phyloP scores from a whole-genome alignment of 768 basidiomycete species.

The Favolaschia claudopus region DNA sequence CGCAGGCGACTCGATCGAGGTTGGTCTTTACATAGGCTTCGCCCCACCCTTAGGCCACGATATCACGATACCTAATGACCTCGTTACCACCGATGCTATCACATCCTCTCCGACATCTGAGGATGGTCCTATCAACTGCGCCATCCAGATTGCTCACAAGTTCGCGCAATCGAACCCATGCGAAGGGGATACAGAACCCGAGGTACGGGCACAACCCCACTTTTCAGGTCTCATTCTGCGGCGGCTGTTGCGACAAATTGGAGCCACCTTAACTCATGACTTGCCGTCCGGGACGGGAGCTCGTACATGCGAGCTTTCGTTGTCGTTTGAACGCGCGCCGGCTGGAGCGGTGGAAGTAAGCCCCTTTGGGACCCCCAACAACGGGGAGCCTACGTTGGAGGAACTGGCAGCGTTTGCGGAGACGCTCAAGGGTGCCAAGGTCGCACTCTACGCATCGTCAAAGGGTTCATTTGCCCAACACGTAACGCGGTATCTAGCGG shows the following conservation, averaged over 20 bases:
- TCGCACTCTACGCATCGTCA: slow-evolving; percentile 85
- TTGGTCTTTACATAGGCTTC: slow-evolving; percentile 73
- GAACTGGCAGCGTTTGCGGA: slow-evolving; percentile 84
- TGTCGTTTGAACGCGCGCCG: slow-evolving; percentile 69
- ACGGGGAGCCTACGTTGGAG: slow-evolving; percentile 79
- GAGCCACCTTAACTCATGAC: slow-evolving; percentile 55
- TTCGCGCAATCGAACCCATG: slow-evolving; percentile 36
- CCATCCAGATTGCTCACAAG: slow-evolving; percentile 59
- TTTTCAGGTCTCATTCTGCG: slow-evolving; percentile 62
- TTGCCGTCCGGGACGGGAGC: slow-evolving; percentile 56
- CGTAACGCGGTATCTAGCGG: slow-evolving; percentile 89
- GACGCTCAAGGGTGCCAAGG: slow-evolving; percentile 82
- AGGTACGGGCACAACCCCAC: slow-evolving; percentile 50
- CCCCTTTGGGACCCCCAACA: slow-evolving; percentile 45
- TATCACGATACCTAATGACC: slow-evolving; percentile 14
- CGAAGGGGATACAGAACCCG: slow-evolving; percentile 38
- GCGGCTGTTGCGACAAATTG: slow-evolving; percentile 66
- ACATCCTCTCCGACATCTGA: slow-evolving; percentile 33
- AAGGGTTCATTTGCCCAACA: slow-evolving; percentile 91
- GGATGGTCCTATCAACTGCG: slow-evolving; percentile 49
- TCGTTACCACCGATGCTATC: slow-evolving; percentile 29
- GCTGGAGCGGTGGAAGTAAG: slow-evolving; percentile 50
- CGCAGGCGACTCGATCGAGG: slow-evolving; percentile 82
- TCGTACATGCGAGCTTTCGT: slow-evolving; percentile 69
- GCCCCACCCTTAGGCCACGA: slow-evolving; percentile 29